These are phyloP conservation scores for Aspergillus ibericus DNA, from an alignment of 2,329 filamentous ascomycete species.

Conservation along the genomic window DNA sequence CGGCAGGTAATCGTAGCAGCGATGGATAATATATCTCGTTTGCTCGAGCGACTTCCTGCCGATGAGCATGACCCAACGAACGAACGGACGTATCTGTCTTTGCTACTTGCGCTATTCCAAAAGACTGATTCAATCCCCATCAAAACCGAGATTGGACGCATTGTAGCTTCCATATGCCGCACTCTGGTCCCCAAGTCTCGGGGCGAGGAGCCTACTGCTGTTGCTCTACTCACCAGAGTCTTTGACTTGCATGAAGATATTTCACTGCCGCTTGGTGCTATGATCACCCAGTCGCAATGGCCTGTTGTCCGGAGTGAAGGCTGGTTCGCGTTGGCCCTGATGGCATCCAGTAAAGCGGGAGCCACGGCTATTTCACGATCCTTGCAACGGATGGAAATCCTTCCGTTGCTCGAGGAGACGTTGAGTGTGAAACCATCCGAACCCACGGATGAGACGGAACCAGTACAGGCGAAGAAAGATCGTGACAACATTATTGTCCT, in stretches of 20 bases:
- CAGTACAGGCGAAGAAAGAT: conserved; percentile 36
- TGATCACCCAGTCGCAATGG: conserved; percentile 50
- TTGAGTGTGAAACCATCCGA: conserved; percentile 24
- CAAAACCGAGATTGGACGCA: conserved; percentile 50
- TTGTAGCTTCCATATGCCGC: conserved; percentile 47
- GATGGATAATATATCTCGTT: conserved; percentile 37
- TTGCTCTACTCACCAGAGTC: conserved; percentile 32
- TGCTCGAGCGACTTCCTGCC: conserved; percentile 34
- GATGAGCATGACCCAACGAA: conserved; percentile 31
- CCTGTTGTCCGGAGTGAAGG: conserved; percentile 51
- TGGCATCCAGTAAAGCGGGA: conserved; percentile 40
- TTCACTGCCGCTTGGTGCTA: conserved; percentile 42
- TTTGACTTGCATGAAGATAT: conserved; percentile 38
- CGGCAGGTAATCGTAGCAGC: conserved; percentile 42
- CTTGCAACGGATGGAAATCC: conserved; percentile 37
- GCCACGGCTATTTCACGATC: conserved; percentile 35
- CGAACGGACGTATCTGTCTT: conserved; percentile 40
- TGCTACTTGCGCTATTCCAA: conserved; percentile 43
- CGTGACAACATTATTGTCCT: conserved; percentile 44
- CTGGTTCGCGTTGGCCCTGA: conserved; percentile 51
- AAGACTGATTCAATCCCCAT: conserved; percentile 47
- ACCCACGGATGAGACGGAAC: conserved; percentile 23
- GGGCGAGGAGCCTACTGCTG: conserved; percentile 23
- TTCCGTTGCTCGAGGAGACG: conserved; percentile 34
- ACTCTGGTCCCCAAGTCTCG: conserved; percentile 33